Evolutionary conservation across 2,329 filamentous ascomycete species (phyloP).

Genomic region (Ustulina deusta): DNA sequence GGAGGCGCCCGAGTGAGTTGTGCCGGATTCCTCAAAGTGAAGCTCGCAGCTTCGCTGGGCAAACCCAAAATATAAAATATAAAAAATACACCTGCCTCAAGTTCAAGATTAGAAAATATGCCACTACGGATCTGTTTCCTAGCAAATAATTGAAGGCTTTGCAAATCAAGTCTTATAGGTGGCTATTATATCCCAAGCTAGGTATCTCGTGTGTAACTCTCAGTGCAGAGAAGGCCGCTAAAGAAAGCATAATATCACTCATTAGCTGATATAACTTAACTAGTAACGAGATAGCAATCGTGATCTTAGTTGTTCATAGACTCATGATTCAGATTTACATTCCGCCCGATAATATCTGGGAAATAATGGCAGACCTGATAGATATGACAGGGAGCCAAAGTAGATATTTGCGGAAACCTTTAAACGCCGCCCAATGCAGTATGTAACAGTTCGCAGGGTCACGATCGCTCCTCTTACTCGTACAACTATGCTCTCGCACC

Average conservation of each 20-base stretch:
- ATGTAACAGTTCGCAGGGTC: constrained; percentile 17
- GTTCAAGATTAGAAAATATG: not conserved
- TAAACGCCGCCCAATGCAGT: constrained; percentile 49
- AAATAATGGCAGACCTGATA: constrained; percentile 6
- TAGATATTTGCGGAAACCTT: constrained; percentile 35
- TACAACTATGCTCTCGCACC: constrained; percentile 7
- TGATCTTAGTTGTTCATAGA: not conserved
- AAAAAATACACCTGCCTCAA: too few species aligned
- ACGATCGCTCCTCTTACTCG: constrained; percentile 7
- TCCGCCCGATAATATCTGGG: not conserved
- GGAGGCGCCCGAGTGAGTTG: not conserved
- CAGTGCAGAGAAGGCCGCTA: not conserved
- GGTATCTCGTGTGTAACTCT: not conserved
- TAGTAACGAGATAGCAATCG: not conserved
- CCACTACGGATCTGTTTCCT: not conserved
- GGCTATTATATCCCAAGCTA: not conserved
- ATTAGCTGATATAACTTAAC: not conserved
- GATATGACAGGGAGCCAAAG: constrained; percentile 19
- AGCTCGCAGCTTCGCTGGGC: not conserved
- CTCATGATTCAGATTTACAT: not conserved
- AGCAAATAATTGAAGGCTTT: too few species aligned
- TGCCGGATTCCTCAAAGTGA: not conserved
- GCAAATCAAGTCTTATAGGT: not conserved
- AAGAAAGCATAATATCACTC: constrained; percentile 1
- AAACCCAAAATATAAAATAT: too few species aligned